Base-by-base conservation (phyloP, 257 asterid genomes). In the Penstemon davidsonii region DNA sequence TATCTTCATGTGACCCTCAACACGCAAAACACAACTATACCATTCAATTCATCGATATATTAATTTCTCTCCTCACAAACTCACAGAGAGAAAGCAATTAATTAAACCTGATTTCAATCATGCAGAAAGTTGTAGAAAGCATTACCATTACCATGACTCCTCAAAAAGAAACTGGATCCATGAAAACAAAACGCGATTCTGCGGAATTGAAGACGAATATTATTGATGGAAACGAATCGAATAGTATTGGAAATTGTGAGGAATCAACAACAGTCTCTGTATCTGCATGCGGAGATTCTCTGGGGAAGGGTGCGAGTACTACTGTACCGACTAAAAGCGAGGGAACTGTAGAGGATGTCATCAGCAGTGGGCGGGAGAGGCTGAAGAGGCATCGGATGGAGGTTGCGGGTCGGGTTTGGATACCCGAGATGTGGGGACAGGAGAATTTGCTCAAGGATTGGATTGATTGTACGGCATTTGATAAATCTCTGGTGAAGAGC, bases 401-500 rank as follows among this genome's bases (percentile, higher is more conserved):
- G 66, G 85, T 87, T 36, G 92, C 92, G 70, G 96, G 96, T 73
- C 88, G 75, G 69, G 98, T 87, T 0, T 86, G 96, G 98, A 84
- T 92, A 59, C 98, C 98, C 66, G 98, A 92, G 13, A 84, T 80
- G 68, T 92, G 96, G 98, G 96, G 95, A 0, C 90, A 89, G 71
- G 98, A 92, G 64, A 82, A 70, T 43, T 56, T 86, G 39, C 90
- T 92, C 3, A 83, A 89, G 76, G 98, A 86, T 19, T 89, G 94
- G 98, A 75, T 76, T 50, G 98, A 92, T 59, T 87, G 96, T 36
- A 70, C 82, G 52, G 81, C 82, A 11, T 87, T 89, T 63, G 98
- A 92, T 72, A 83, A 86, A 4, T 65, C 86, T 0, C 66, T 87
- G 65, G 78, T 83, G 52, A 78, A 79, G 52, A 76, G 73, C 70